Percentiles rank a stretch among this genome's conserved stretches.
These are phyloP conservation scores for Zopfia rhizophila DNA, from an alignment of 2,329 filamentous ascomycete species.

Conservation along the genomic window DNA sequence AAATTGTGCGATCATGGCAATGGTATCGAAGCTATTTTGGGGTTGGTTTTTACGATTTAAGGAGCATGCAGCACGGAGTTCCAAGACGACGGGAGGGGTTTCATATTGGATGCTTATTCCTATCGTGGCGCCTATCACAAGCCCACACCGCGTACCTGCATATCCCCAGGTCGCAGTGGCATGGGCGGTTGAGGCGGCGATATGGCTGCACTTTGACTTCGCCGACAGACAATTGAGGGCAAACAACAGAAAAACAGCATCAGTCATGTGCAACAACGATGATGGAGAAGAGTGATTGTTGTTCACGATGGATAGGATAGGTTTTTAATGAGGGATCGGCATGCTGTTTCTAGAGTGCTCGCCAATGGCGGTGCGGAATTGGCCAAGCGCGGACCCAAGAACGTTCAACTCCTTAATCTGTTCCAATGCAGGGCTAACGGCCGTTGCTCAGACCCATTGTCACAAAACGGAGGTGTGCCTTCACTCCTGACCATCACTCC, in stretches of 20 bases:
- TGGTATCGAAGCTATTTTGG: constrained; percentile 10
- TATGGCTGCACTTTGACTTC: background rate
- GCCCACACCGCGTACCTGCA: constrained; percentile 33
- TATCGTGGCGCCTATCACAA: constrained; percentile 18
- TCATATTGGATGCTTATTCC: constrained; percentile 15
- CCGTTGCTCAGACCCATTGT: constrained; percentile 34
- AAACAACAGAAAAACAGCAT: background rate
- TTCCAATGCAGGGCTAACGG: constrained; percentile 24
- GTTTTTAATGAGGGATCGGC: constrained; percentile 4
- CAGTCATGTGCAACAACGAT: too few species aligned
- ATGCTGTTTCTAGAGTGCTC: background rate
- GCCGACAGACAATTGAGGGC: constrained; percentile 14
- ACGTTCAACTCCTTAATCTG: constrained; percentile 37
- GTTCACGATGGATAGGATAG: too few species aligned
- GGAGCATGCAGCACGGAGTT: background rate
- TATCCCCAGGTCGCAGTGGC: constrained; percentile 3
- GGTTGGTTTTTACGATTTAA: background rate
- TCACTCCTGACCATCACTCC: constrained; percentile 12
- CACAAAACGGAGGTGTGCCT: constrained; percentile 28
- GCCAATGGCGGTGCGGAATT: constrained; percentile 12
- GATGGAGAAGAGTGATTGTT: too few species aligned
- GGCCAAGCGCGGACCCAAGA: constrained; percentile 16
- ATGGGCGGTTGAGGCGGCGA: constrained; percentile 5
- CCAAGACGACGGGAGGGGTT: constrained; percentile 9
- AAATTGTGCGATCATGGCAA: too few species aligned